Evolutionary conservation across 2,329 filamentous ascomycete genomes (phyloP).

Genomic region (Parascedosporium putredinis): DNA sequence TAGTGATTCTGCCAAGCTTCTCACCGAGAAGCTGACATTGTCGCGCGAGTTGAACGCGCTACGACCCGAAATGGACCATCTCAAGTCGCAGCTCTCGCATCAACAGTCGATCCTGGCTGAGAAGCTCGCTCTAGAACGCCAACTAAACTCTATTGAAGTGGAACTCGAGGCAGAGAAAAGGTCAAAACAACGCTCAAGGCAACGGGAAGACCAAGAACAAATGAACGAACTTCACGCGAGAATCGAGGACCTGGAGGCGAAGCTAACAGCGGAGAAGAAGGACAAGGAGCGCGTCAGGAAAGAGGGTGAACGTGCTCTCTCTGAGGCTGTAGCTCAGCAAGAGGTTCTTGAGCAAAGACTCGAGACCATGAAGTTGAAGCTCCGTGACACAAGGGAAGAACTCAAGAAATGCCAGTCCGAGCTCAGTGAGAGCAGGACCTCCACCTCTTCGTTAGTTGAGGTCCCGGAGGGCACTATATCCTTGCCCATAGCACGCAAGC

Average conservation of each 20-base stretch:
- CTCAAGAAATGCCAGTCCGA: constrained; percentile 29
- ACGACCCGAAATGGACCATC: constrained; percentile 45
- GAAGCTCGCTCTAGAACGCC: constrained; percentile 69
- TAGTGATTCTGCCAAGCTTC: constrained; percentile 58
- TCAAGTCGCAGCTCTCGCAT: constrained; percentile 41
- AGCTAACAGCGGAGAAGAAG: constrained; percentile 28
- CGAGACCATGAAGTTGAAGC: constrained; percentile 57
- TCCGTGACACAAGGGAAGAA: constrained; percentile 49
- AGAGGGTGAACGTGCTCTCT: constrained; percentile 40
- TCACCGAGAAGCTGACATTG: constrained; percentile 48
- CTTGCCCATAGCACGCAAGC: constrained; percentile 22
- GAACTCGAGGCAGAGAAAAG: constrained; percentile 69
- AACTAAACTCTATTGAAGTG: constrained; percentile 65
- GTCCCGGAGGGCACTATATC: constrained; percentile 18
- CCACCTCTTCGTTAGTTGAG: neutral
- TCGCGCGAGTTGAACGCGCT: constrained; percentile 40
- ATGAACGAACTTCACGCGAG: constrained; percentile 29
- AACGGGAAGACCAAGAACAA: constrained; percentile 25
- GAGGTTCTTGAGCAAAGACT: constrained; percentile 61
- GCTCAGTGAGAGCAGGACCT: constrained; percentile 23
- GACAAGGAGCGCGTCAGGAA: constrained; percentile 35
- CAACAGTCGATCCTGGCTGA: constrained; percentile 65
- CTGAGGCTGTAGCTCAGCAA: constrained; percentile 51
- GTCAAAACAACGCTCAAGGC: constrained; percentile 21
- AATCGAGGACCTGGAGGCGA: constrained; percentile 26